Evolutionary conservation across 495 filamentous ascomycete genomes (phyloP).

Genomic region (Penicillium macrosclerotiorum): DNA sequence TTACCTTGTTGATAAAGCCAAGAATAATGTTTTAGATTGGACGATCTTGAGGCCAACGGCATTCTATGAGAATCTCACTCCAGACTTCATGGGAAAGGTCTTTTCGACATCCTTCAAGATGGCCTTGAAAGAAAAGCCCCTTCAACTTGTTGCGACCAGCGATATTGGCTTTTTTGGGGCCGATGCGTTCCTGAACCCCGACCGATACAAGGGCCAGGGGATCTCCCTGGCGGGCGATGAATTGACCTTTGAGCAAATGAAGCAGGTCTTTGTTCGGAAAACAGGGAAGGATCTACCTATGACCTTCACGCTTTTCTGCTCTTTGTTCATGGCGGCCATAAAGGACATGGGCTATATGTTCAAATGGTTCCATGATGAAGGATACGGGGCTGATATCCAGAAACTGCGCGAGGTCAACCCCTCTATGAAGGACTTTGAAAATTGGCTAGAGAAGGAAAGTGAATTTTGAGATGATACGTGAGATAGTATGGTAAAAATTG

Average conservation of each 20-base stretch:
- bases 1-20: conserved; percentile 49
- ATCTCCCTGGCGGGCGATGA: conserved; percentile 61
- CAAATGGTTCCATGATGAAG: conserved; percentile 59
- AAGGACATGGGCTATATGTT: conserved; percentile 62
- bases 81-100: conserved; percentile 56
- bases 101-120: conserved; percentile 54
- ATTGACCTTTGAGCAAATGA: conserved; percentile 50
- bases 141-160: conserved; percentile 56
- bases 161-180: conserved; percentile 68
- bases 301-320: conserved; percentile 42
- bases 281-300: conserved; percentile 49
- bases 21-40: conserved; percentile 51
- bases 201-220: conserved; percentile 42
- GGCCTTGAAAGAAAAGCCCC: conserved; percentile 44
- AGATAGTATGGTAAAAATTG: neutral
- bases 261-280: conserved; percentile 47
- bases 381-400: conserved; percentile 58
- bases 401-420: conserved; percentile 50
- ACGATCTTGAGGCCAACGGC: conserved; percentile 62
- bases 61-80: conserved; percentile 66
- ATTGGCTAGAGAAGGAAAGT: conserved; percentile 61
- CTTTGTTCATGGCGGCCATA: conserved; percentile 42
- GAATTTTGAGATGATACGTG: conserved; percentile 25
- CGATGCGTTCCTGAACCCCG: conserved; percentile 54
- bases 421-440: conserved; percentile 54